Evolutionary conservation across 805 yeast species (phyloP), one percentile per base, ranked within the genome.

Genomic region (Candida nemodendra): DNA sequence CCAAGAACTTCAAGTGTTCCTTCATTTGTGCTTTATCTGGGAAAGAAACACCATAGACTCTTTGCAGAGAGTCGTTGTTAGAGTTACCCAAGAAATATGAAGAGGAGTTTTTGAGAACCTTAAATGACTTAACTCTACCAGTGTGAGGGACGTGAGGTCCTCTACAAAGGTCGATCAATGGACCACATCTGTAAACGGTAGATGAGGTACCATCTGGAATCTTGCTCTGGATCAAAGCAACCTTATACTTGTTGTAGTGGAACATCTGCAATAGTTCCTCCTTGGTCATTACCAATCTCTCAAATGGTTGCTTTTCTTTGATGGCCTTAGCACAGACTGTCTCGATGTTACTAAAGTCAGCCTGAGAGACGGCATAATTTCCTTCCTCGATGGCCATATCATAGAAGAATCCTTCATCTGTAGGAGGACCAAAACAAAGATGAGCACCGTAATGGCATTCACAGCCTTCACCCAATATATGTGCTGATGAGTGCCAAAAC

Each of bases 401-500:
- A 66, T 93, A 93, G 71, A 91, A 93, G 69, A 93, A 93, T 31
- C 99, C 99, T 48, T 91, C 98, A 38, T 83, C 88, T 44, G 96
- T 91, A 63, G 99, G 99, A 22, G 99, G 99, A 51, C 99, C 99
- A 48, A 81, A 71, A 63, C 87, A 80, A 50, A 93, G 79, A 63
- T 91, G 96, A 49, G 95, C 95, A 51, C 97, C 98, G 62, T 83
- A 72, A 65, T 88, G 93, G 64, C 96, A 84, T 70, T 93, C 99
- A 71, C 96, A 85, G 33, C 97, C 91, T 71, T 93, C 99, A 68
- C 99, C 99, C 54, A 93, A 71, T 38, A 93, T 91, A 68, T 93
- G 99, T 36, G 99, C 99, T 50, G 96, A 84, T 2, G 99, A 93
- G 65, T 93, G 99, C 99, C 99, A 93, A 69, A 93, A 93, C 24